Evolutionary conservation across 495 filamentous ascomycete genomes (phyloP), one percentile per base, ranked within the genome.

Genomic region (Penicillium coprophilum): DNA sequence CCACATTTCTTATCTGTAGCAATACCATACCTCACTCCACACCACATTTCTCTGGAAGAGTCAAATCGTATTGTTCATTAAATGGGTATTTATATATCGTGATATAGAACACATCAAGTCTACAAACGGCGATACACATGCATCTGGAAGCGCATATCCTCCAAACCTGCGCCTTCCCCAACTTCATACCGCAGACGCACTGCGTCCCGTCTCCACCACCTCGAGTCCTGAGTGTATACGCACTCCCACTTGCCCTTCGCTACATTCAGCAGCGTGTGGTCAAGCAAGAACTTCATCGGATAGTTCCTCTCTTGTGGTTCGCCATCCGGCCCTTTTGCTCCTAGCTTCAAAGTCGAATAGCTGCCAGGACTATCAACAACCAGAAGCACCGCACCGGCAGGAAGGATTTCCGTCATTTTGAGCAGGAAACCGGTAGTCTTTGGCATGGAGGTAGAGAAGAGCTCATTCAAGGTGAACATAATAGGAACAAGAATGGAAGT

Each of bases 391-490:
- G 89, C 80, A 0, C 86, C 87, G 0, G 70, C 46, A 9, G 78
- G 71, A 3, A 88, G 59, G 1, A 75, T 50, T 7, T 80, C 69
- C 12, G 85, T 88, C 4, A 95, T 70, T 1, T 75, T 70, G 2
- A 91, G 78, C 0, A 98, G 77, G 58, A 97, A 85, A 0, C 71
- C 71, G 2, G 93, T 96, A 0, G 93, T 88, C 44, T 83, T 81
- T 5, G 83, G 74, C 51, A 91, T 77, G 3, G 90, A 92, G 10
- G 85, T 80, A 0, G 82, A 78, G 76, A 96, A 97, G 4, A 98
- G 86, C 72, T 98, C 94, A 69, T 97, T 97, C n/a, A 97, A 82
- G 0, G 92, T 96, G 79, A 97, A 97, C 71, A 97, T 85, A 1
- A 97, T 71, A 0, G 94, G 96, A 5, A 94, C 77, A 0, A 97